phyloP scores from a whole-genome alignment of 192 early-diverging fungal species.

The Funneliformis geosporum region DNA sequence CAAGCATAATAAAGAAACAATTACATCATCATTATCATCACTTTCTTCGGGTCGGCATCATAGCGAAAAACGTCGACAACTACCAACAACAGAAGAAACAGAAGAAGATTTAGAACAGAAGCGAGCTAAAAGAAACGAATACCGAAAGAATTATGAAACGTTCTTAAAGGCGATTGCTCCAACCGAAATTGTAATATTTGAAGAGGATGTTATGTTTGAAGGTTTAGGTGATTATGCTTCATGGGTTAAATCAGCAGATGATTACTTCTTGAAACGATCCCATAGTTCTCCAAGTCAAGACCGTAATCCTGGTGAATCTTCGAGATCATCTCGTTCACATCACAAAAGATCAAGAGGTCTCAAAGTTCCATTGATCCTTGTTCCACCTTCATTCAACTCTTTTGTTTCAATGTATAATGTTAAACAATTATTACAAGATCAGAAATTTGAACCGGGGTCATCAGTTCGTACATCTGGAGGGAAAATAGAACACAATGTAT shows the following conservation, averaged over 20 bases:
- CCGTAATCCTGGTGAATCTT: background rate
- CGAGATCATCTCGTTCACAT: background rate
- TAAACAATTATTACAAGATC: constrained; percentile 76
- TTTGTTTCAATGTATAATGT: constrained; percentile 89
- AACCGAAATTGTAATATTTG: background rate
- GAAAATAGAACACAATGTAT: constrained; percentile 71
- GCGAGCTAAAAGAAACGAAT: background rate
- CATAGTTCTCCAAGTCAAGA: background rate
- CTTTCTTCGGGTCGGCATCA: background rate
- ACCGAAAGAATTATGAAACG: background rate
- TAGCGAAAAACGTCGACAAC: background rate
- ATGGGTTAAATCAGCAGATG: background rate
- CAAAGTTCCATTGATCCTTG: background rate
- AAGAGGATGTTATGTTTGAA: background rate
- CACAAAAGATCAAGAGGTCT: background rate
- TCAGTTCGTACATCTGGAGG: constrained; percentile 61
- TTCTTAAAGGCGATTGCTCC: background rate
- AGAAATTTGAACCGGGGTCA: constrained; percentile 68
- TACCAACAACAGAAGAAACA: background rate
- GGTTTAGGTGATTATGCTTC: background rate
- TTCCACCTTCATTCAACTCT: constrained; percentile 37
- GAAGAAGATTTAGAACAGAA: background rate
- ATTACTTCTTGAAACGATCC: background rate
- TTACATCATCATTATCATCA: background rate
- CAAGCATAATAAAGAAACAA: background rate